These are phyloP conservation scores for Xylaria sp. DNA, from an alignment of 2,329 filamentous ascomycete genomes.

Conservation along the genomic window DNA sequence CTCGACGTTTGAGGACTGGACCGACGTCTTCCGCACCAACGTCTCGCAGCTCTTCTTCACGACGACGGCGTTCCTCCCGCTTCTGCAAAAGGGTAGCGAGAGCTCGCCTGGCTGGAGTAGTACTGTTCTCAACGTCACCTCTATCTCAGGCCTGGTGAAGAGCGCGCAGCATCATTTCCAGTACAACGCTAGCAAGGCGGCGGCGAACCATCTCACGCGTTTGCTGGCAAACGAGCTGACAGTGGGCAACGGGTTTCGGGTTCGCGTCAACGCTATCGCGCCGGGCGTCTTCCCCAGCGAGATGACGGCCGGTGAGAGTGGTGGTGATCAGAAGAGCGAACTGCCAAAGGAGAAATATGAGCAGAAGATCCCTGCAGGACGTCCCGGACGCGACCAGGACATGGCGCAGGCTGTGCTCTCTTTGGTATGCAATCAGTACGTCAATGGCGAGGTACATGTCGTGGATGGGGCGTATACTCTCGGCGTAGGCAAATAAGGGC, in stretches of 20 bases:
- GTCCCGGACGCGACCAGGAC: slow-evolving; percentile 76
- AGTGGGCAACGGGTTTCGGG: slow-evolving; percentile 66
- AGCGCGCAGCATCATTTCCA: slow-evolving; percentile 71
- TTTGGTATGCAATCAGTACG: slow-evolving; percentile 54
- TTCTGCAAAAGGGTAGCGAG: slow-evolving; percentile 64
- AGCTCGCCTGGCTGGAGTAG: slow-evolving; percentile 60
- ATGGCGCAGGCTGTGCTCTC: slow-evolving; percentile 75
- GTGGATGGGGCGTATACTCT: slow-evolving; percentile 59
- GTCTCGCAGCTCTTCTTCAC: slow-evolving; percentile 75
- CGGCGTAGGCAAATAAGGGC: slow-evolving; percentile 49
- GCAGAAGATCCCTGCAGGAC: slow-evolving; percentile 69
- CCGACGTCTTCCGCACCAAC: slow-evolving; percentile 77
- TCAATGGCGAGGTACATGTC: slow-evolving; percentile 56
- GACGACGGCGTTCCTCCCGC: slow-evolving; percentile 69
- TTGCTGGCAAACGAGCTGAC: slow-evolving; percentile 72
- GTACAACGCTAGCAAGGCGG: slow-evolving; percentile 72
- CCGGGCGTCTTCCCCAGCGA: slow-evolving; percentile 77
- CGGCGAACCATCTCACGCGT: slow-evolving; percentile 70
- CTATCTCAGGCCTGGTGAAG: slow-evolving; percentile 72
- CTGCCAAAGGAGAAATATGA: slow-evolving; percentile 67
- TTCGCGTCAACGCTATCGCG: slow-evolving; percentile 77
- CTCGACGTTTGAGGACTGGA: slow-evolving; percentile 73
- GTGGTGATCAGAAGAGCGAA: slow-evolving; percentile 65
- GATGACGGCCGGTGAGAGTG: slow-evolving; percentile 69
- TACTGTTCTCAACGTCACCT: slow-evolving; percentile 75